Conservation (phyloP, 176 grass and related monocot genomes). For the Oryza longistaminata region DNA sequence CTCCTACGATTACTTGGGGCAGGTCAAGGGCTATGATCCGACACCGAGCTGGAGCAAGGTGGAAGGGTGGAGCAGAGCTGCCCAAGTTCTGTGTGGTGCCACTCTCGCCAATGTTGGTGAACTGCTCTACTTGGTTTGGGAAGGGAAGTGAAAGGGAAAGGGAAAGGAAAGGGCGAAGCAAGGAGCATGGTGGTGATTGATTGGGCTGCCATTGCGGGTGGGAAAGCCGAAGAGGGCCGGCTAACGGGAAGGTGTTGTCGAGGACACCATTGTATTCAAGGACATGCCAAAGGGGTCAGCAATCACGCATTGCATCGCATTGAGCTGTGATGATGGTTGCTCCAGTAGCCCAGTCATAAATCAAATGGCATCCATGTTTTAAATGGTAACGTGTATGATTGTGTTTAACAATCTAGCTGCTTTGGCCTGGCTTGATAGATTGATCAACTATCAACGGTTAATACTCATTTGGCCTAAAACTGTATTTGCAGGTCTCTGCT, state of each 20-base stretch:
- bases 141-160: constrained; percentile 58
- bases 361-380: background rate
- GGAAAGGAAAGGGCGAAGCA: constrained; percentile 40
- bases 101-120: constrained; percentile 68
- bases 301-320: constrained; percentile 64
- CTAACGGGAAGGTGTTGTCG: constrained; percentile 63
- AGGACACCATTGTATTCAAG: constrained; percentile 54
- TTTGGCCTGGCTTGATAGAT: background rate
- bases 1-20: constrained; percentile 82
- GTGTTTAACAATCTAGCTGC: background rate
- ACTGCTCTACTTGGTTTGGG: constrained; percentile 81
- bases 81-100: constrained; percentile 74
- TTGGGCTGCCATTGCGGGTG: constrained; percentile 79
- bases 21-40: constrained; percentile 80
- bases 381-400: too few relatives aligned
- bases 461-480: background rate
- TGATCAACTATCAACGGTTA: background rate
- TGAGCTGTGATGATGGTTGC: constrained; percentile 56
- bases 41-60: constrained; percentile 64
- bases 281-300: constrained; percentile 51
- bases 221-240: constrained; percentile 29
- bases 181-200: constrained; percentile 63
- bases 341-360: background rate
- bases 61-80: constrained; percentile 67
- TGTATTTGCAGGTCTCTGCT: background rate